Base-by-base conservation (phyloP, 2,329 filamentous ascomycete species). In the Penicillium palitans region DNA sequence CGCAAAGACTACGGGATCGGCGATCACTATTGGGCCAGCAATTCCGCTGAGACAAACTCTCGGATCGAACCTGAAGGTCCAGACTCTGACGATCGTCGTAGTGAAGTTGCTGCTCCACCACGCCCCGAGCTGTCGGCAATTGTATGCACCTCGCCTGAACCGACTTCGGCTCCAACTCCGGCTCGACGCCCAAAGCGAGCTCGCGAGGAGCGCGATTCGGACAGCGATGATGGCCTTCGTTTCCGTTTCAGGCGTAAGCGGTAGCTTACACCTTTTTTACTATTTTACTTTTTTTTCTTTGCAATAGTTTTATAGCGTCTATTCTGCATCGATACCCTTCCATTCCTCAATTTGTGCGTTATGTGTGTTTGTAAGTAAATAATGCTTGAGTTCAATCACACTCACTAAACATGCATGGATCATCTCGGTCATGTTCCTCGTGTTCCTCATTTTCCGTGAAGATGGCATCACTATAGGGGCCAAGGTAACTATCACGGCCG, bases 1-100 rank as follows among this genome's bases (percentile, higher is more conserved):
- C 83, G 82, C 49, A 90, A 90, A 66, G 85, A 86, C 39, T 89
- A 88, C 68, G 90, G 90, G 2, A 83, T 92, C 27, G 88, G 89
- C 0, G 89, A 92, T 51, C 84, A 88, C 46, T 91, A 92, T 75
- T 93, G 90, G 87, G 74, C 62, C 64, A 66, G 56, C 60, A 68
- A 53, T 67, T 68, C 65, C 68, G 68, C 66, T 15, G 69, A 70
- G 37, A 59, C 59, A 19, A 60, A 54, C 35, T 63, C 29, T 31
- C 19, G 39, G 27, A 31, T 29, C 9, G 35, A 67, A 27, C 50
- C 55, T 15, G 66, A 35, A 66, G 29, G 73, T 65, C 40, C 68
- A 59, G 50, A 54, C 6, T n/a, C n/a, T 24, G 27, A 58, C 47
- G 62, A 59, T 61, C 35, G 37, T 17, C 39, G 17, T 9, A 46